Conservation (phyloP, 2,329 filamentous ascomycete species). For the Trematosphaeria pertusa region DNA sequence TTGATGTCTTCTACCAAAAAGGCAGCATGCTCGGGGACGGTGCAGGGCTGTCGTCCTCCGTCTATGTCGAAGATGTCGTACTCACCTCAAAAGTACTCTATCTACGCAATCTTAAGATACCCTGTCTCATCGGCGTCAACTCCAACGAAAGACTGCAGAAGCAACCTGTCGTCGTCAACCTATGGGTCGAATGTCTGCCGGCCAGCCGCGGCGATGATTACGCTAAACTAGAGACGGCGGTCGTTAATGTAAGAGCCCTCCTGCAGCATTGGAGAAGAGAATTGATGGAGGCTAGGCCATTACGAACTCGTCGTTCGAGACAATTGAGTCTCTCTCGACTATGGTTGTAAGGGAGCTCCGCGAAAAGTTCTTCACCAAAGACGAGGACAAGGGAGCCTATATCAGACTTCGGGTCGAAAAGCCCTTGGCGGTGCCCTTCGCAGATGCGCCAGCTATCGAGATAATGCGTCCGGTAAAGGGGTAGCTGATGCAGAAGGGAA, state of each 20-base stretch:
- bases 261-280: neutral
- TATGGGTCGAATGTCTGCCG: conserved; percentile 65
- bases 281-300: conserved; percentile 46
- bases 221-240: conserved; percentile 62
- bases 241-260: conserved; percentile 64
- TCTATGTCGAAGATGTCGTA: conserved; percentile 24
- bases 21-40: conserved; percentile 71
- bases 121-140: conserved; percentile 76
- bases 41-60: conserved; percentile 52
- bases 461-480: conserved; percentile 47
- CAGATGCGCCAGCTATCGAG: conserved; percentile 74
- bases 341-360: conserved; percentile 51
- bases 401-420: conserved; percentile 72
- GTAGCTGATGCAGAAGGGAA: too few species aligned
- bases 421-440: conserved; percentile 75
- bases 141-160: conserved; percentile 69
- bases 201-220: conserved; percentile 58
- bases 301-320: conserved; percentile 53
- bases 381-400: conserved; percentile 52
- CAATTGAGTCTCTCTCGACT: conserved; percentile 54
- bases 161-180: conserved; percentile 70
- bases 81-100: conserved; percentile 49
- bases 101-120: conserved; percentile 66
- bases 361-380: conserved; percentile 44
- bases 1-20: conserved; percentile 69